Evolutionary conservation across 768 basidiomycete genomes (phyloP).

Genomic region (Postia placenta): DNA sequence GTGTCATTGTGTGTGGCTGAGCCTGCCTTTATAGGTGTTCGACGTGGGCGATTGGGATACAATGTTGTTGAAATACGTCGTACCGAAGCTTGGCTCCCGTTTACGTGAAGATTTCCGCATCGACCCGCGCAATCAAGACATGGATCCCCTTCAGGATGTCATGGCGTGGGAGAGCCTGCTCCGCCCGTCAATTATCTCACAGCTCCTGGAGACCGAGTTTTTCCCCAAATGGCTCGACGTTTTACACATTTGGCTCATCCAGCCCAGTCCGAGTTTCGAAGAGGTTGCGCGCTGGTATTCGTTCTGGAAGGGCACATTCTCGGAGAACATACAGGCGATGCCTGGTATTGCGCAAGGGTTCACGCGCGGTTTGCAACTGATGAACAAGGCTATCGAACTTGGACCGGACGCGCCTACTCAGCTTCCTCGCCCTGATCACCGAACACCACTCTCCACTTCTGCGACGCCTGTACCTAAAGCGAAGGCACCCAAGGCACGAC

Average conservation of each 20-base stretch:
- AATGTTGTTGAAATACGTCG: slow-evolving; percentile 82
- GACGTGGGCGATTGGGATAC: slow-evolving; percentile 82
- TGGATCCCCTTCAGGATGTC: slow-evolving; percentile 73
- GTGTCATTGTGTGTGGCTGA: background rate
- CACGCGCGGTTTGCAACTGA: slow-evolving; percentile 81
- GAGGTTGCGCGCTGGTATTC: slow-evolving; percentile 93
- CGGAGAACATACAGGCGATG: slow-evolving; percentile 61
- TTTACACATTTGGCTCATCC: slow-evolving; percentile 89
- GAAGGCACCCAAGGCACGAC: slow-evolving; percentile 31
- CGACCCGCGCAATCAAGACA: slow-evolving; percentile 88
- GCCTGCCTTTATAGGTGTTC: slow-evolving; percentile 50
- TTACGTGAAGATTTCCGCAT: slow-evolving; percentile 83
- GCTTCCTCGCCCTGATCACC: slow-evolving; percentile 62
- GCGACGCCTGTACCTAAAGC: slow-evolving; percentile 23
- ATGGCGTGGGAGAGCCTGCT: slow-evolving; percentile 74
- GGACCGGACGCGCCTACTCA: slow-evolving; percentile 69
- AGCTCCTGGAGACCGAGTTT: slow-evolving; percentile 86
- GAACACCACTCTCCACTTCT: slow-evolving; percentile 25
- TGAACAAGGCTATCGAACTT: slow-evolving; percentile 90
- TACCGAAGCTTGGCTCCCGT: slow-evolving; percentile 82
- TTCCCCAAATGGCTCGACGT: slow-evolving; percentile 97
- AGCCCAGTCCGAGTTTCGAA: slow-evolving; percentile 80
- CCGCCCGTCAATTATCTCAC: slow-evolving; percentile 69
- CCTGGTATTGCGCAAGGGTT: slow-evolving; percentile 74
- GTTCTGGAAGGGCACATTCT: slow-evolving; percentile 81